Evolutionary conservation across 257 asterid species (phyloP), one percentile per base, ranked within the genome.

Genomic region (Scutellaria minor): DNA sequence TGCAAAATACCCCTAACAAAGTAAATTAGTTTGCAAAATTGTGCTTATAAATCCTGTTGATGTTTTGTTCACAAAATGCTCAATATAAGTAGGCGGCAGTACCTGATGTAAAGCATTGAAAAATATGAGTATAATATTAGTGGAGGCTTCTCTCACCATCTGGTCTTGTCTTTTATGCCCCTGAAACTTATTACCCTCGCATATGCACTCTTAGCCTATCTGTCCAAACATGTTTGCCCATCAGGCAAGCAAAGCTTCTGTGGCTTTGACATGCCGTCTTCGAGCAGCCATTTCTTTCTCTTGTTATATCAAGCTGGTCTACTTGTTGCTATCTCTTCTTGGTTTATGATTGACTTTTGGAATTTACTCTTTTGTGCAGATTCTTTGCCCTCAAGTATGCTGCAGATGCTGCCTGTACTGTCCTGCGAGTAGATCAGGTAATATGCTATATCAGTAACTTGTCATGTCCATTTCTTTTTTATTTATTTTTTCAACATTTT

Each of bases 391-490:
- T 95, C 52, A 95, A 95, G 81, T 92, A 81, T 72, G 97, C 99
- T 65, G 94, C 96, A 46, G 98, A 92, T 85, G 99, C 98, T 71
- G 96, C 88, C 68, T 86, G 89, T 78, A 95, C 99, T 6, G 96
- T 95, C 76, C 86, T 95, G 71, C 94, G 97, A 11, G 99, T 95
- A 40, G 99, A 95, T 82, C 99, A 95, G 99, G 99, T 95, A 84
- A 74, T 51, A 20, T 53, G 24, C 81, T 0, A 51, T 51, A 39
- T 37, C 8, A 1, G 22, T 56, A 64, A 51, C 51, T 66, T 15
- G 22, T 69, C 35, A 5, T 42, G 46, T 10, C 58, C 37, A 31
- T 31, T 31, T 31, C 35, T 1, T 31, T 31, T 31, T 31, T 2
- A 15, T 44, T n/a, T 11, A 9, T 48, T 24, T 65, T 31, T 12